Evolutionary conservation across 225 moss, liverwort and hornwort genomes (phyloP).

Genomic region (Thuidium tamariscinum): DNA sequence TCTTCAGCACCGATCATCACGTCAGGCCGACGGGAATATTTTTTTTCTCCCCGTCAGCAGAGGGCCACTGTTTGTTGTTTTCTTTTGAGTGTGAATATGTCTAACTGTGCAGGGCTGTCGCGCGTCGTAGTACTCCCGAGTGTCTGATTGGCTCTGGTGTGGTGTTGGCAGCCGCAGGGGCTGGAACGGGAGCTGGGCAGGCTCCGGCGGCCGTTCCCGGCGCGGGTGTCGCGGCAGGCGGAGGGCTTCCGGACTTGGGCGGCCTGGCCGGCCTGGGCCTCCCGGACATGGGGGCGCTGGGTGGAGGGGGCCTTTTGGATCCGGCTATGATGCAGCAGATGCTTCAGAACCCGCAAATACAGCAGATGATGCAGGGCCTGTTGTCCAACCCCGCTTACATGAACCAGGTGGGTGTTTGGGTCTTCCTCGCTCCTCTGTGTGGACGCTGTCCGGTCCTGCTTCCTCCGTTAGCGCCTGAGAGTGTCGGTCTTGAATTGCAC

Average conservation of each 20-base stretch:
- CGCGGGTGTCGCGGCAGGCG: slow-evolving; percentile 6
- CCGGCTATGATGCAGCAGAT: slow-evolving; percentile 86
- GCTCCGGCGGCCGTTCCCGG: slow-evolving; percentile 7
- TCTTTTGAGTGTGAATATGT: neutral
- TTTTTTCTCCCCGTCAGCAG: no score
- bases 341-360: slow-evolving; percentile 88
- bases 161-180: slow-evolving; percentile 35
- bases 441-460: neutral
- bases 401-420: slow-evolving; percentile 55
- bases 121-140: neutral
- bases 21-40: neutral
- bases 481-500: neutral
- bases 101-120: neutral
- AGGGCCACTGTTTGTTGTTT: neutral
- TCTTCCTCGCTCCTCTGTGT: neutral
- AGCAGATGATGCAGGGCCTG: slow-evolving; percentile 98
- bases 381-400: slow-evolving; percentile 82
- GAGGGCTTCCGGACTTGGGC: slow-evolving; percentile 41
- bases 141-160: neutral
- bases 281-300: slow-evolving; percentile 57
- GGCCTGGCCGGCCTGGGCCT: slow-evolving; percentile 69
- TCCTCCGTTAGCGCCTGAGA: neutral
- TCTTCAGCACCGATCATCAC: neutral
- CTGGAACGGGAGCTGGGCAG: slow-evolving; percentile 41
- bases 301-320: slow-evolving; percentile 45